Evolutionary conservation across 2,329 filamentous ascomycete species (phyloP).

Genomic region (Zymoseptoria tritici): DNA sequence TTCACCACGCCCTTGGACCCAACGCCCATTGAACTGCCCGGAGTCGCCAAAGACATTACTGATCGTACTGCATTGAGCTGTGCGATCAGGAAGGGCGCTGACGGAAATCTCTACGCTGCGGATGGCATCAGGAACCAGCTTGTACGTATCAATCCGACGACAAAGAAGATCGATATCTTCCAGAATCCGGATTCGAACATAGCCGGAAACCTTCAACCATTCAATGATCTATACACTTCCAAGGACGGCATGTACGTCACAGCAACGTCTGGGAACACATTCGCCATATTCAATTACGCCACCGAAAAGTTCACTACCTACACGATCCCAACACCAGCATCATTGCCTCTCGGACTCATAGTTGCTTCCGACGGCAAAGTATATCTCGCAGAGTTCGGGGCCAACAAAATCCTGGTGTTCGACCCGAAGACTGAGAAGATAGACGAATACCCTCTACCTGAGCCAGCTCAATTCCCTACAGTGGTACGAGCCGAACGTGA

Average conservation of each 20-base stretch:
- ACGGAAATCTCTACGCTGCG: slow-evolving; percentile 9
- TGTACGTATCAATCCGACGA: slow-evolving; percentile 9
- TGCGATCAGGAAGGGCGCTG: slow-evolving; percentile 7
- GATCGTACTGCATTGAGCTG: slow-evolving; percentile 8
- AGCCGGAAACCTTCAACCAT: slow-evolving; percentile 15
- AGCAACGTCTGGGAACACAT: slow-evolving; percentile 17
- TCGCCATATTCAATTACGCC: slow-evolving; percentile 5
- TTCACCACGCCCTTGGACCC: slow-evolving; percentile 14
- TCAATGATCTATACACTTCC: slow-evolving; percentile 20
- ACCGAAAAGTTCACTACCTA: slow-evolving; percentile 9
- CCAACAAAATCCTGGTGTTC: slow-evolving; percentile 15
- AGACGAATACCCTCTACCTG: slow-evolving; percentile 13
- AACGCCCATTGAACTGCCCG: slow-evolving; percentile 6
- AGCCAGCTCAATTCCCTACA: slow-evolving; percentile 13
- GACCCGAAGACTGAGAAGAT: slow-evolving; percentile 13
- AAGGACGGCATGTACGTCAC: slow-evolving; percentile 18
- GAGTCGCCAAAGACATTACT: slow-evolving; percentile 1
- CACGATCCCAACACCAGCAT: slow-evolving; percentile 8
- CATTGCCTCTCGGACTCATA: slow-evolving; percentile 13
- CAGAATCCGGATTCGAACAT: slow-evolving; percentile 6
- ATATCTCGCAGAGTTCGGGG: slow-evolving; percentile 11
- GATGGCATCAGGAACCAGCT: slow-evolving; percentile 10
- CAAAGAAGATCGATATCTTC: slow-evolving; percentile 6
- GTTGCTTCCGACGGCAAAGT: slow-evolving; percentile 12
- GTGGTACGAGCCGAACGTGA: slow-evolving; percentile 17